phyloP scores from a whole-genome alignment of 768 basidiomycete genomes.

The Mrakia gelida region DNA sequence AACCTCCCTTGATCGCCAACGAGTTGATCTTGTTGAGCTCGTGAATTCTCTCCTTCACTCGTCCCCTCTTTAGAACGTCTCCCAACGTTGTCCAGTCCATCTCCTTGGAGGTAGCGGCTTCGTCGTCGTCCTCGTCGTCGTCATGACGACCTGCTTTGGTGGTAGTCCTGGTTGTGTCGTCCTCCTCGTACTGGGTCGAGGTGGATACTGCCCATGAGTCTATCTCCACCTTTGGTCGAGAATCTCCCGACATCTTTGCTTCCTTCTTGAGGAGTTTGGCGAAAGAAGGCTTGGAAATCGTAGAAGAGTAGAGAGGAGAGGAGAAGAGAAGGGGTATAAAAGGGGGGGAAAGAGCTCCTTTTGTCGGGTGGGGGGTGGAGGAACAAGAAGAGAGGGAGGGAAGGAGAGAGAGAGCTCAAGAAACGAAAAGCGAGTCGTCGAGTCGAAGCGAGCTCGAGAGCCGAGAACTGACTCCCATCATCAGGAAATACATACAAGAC shows the following conservation, averaged over 20 bases:
- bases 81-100: conserved; percentile 12
- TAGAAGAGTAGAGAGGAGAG: background rate
- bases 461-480: too few species aligned
- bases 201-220: conserved; percentile 27
- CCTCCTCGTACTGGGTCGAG: conserved; percentile 19
- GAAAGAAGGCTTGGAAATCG: conserved; percentile 4
- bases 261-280: conserved; percentile 31
- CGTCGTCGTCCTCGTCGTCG: background rate
- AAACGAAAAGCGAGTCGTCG: too few species aligned
- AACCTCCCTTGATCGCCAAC: conserved; percentile 22
- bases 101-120: background rate
- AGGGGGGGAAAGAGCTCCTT: background rate
- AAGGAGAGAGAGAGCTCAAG: too few species aligned
- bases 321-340: background rate
- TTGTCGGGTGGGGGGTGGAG: background rate
- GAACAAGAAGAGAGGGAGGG: background rate
- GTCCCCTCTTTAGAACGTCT: conserved; percentile 16
- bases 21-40: conserved; percentile 12
- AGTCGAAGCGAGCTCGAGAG: too few species aligned
- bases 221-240: conserved; percentile 20
- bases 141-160: background rate
- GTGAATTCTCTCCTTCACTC: conserved; percentile 12
- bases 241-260: conserved; percentile 4
- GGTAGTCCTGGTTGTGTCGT: conserved; percentile 1
- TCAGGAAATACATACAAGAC: too few species aligned